Conservation (phyloP, 1,284 basidiomycete species). For the Cerioporus squamosus region DNA sequence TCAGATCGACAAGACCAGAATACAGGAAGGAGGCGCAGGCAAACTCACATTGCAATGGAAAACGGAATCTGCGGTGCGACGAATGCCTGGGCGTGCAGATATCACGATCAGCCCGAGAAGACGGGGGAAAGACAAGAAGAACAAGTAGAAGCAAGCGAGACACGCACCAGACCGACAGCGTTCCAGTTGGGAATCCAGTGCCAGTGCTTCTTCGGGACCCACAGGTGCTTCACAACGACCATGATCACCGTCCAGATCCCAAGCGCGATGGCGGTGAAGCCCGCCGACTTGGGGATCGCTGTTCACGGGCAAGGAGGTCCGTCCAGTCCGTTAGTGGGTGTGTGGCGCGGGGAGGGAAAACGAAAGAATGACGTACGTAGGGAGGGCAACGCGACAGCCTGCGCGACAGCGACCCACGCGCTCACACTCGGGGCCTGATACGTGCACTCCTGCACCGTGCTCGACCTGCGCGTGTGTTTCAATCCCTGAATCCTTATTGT, state of each 20-base stretch:
- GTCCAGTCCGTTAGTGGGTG: too few species aligned
- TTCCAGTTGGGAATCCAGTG: slow-evolving; percentile 71
- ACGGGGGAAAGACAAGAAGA: too few species aligned
- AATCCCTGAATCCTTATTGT: too few species aligned
- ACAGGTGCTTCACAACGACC: slow-evolving; percentile 54
- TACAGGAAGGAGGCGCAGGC: too few species aligned
- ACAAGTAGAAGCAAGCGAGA: not conserved
- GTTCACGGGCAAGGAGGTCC: not conserved
- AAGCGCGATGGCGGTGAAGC: slow-evolving; percentile 65
- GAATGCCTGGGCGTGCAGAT: slow-evolving; percentile 8
- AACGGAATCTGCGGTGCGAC: slow-evolving; percentile 28
- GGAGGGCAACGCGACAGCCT: slow-evolving; percentile 52
- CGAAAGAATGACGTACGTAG: slow-evolving; percentile 33
- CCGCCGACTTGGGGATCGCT: slow-evolving; percentile 57
- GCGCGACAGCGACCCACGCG: slow-evolving; percentile 67
- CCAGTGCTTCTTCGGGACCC: slow-evolving; percentile 59
- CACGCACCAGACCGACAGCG: slow-evolving; percentile 53
- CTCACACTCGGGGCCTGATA: slow-evolving; percentile 64
- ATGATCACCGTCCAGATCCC: slow-evolving; percentile 50
- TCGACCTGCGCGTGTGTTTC: slow-evolving; percentile 10
- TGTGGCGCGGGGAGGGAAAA: too few species aligned
- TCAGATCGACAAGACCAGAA: too few species aligned
- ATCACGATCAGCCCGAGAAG: not conserved
- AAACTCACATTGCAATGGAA: slow-evolving; percentile 49
- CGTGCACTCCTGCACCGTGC: slow-evolving; percentile 40